Percentiles rank a stretch among this genome's conserved stretches.
phyloP scores from a whole-genome alignment of 2,329 filamentous ascomycete species.

The Colletotrichum agaves region DNA sequence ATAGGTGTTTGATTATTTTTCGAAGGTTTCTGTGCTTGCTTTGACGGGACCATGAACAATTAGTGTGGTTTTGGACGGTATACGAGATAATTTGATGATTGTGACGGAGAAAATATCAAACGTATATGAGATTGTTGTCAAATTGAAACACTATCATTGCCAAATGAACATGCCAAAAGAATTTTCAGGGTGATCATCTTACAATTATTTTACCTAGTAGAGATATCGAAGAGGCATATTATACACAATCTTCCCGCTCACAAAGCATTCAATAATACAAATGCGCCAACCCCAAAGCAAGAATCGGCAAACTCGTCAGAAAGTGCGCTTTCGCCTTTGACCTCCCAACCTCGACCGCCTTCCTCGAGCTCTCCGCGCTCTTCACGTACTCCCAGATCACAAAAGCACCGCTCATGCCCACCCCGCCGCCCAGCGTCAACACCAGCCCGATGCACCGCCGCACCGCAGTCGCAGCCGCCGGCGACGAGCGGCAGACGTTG shows the following conservation, averaged over 20 bases:
- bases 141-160: too few relatives aligned
- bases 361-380: conserved; percentile 3
- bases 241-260: too few relatives aligned
- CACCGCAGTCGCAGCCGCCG: conserved; percentile 14
- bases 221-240: too few relatives aligned
- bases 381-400: conserved; percentile 20
- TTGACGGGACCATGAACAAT: neutral
- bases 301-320: conserved; percentile 19
- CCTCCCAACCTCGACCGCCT: conserved; percentile 19
- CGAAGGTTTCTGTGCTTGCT: neutral
- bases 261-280: conserved; percentile 1
- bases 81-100: neutral
- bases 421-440: conserved; percentile 18
- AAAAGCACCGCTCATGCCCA: conserved; percentile 27
- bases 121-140: too few relatives aligned
- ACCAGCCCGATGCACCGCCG: conserved; percentile 27
- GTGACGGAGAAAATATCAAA: neutral
- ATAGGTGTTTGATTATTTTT: neutral
- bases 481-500: conserved; percentile 24
- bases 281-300: conserved; percentile 22
- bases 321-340: conserved; percentile 24
- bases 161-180: too few relatives aligned
- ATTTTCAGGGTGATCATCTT: too few relatives aligned
- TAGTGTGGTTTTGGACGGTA: too few relatives aligned
- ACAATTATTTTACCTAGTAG: too few relatives aligned